Base-by-base conservation (phyloP, 2,329 filamentous ascomycete species). In the Aspergillus sojae region DNA sequence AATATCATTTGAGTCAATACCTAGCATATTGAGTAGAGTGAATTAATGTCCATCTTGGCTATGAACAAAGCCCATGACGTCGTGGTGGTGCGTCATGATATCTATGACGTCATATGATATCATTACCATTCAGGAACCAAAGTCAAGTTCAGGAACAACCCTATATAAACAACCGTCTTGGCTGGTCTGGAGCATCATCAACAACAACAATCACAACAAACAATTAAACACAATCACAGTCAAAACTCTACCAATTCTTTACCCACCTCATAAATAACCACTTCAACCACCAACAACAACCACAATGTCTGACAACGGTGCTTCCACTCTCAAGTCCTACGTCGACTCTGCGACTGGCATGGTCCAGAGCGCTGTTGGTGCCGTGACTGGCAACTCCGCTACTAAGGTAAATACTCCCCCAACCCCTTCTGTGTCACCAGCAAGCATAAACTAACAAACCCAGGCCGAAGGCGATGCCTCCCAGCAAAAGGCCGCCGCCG, bases 291-390 rank as follows among this genome's bases (percentile, higher is more conserved):
- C 1, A 32, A 28, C 23, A 50, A 50, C 46, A n/a, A 50, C 3
- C 46, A 50, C 3, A 28, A 67, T 64, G 56, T 52, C 70, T 65
- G 62, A 65, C 57, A 72, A 71, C 81, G 48, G 48, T 32, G 76
- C 90, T 70, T 96, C 92, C 67, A 95, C 93, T 67, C 85, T 94
- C 74, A 87, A 94, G 84, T 91, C 91, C 62, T 89, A 89, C 80
- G 75, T 92, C 71, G 90, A 94, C 84, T 86, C 86, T 16, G 91
- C 91, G 72, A 85, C 88, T 43, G 92, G 91, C 69, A 83, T 88
- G 60, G 86, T 89, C 58, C 92, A 96, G 80, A 90, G 85, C 66
- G 88, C 85, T 57, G 71, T 95, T 57, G 92, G 92, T 67, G 85
- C 82, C 65, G 65, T 96, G 61, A 94, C 91, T 11, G 93, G 93